Base-by-base conservation (phyloP, 495 filamentous ascomycete genomes). In the Trichocladium antarcticum region DNA sequence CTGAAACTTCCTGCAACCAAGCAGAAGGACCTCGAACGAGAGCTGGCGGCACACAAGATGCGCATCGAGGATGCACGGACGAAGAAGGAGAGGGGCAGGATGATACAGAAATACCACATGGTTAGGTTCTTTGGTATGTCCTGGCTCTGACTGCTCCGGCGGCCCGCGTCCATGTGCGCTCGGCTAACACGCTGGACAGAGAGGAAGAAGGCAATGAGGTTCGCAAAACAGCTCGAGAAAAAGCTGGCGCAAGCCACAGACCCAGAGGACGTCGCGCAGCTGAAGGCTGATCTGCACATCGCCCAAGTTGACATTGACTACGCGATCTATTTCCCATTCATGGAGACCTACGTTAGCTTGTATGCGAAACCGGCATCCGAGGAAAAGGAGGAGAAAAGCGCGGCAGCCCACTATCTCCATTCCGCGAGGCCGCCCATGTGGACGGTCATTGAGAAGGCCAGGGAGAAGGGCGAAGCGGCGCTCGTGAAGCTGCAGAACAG, bases 51-150 rank as follows among this genome's bases (percentile, higher is more conserved):
- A 0, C 87, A 85, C 62, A 74, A 85, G 62, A 74, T 80, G 46
- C 85, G 89, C 54, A 71, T 97, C 15, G 73, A 65, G 20, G 68
- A 72, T 36, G 68, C 70, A 19, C 57, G 67, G 22, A 65, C 75
- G 11, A 79, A 81, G 55, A 81, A 77, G 59, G 65, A 68, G 42
- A 77, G 82, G 51, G 75, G 78, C 51, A 73, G 76, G 45, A 84
- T 94, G 76, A 89, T 90, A 42, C 77, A 74, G 61, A 87, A 80
- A 57, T 98, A 95, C 60, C 90, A 95, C 61, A 95, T 92, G 78
- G 84, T 96, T 20, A 74, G 92, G 41, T 98, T 98, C 63, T 86
- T 84, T 75, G 76, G 89, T 85, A 64, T 42, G 74, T 60, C 12
- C n/a, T 34, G 51, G 15, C 15, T 11, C 31, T 35, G n/a, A 10